Evolutionary conservation across 2,329 filamentous ascomycete species (phyloP), one percentile per base, ranked within the genome.

Genomic region (Cladophialophora chaetospira): DNA sequence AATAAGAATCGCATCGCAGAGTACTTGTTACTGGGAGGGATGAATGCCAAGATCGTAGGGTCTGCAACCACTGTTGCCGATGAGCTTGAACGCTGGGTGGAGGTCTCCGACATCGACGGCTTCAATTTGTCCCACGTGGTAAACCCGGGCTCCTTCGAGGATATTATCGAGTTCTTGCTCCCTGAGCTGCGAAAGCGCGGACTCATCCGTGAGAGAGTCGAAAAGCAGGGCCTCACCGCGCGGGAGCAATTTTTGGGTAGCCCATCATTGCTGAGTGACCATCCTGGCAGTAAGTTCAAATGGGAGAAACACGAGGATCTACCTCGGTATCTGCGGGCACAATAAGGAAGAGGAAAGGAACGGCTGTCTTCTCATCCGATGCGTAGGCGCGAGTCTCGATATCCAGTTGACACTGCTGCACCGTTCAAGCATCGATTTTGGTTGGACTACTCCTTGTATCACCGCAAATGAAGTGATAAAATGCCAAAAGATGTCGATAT

Each of bases 61-160:
- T 88, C 85, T 0, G 74, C 86, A 0, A 71, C 77, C 13, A 81
- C 83, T 62, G 85, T 90, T 1, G 87, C 84, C 0, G 86, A 90
- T 66, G 78, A 81, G 42, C 77, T 91, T 48, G 84, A 90, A 70
- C 71, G 75, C 0, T 90, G 87, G 86, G 76, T 89, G 0, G 67
- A 75, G 4, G 85, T 88, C 67, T 86, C 84, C 0, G 87, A 88
- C 63, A 80, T 90, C 1, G 87, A 90, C 67, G 87, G 87, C 0
- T 91, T 91, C 72, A 91, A 90, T 63, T 57, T 80, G 21, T 72
- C 69, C 8, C 77, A 81, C 67, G 76, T 78, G 17, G 77, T 76
- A 1, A 80, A 75, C 11, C 78, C 79, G 1, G 78, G 78, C 0
- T 80, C 75, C 0, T 81, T 80, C 63, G 77, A 80, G 63, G 79